Conservation (phyloP, 495 filamentous ascomycete genomes). For the Trichodelitschia bisporula region DNA sequence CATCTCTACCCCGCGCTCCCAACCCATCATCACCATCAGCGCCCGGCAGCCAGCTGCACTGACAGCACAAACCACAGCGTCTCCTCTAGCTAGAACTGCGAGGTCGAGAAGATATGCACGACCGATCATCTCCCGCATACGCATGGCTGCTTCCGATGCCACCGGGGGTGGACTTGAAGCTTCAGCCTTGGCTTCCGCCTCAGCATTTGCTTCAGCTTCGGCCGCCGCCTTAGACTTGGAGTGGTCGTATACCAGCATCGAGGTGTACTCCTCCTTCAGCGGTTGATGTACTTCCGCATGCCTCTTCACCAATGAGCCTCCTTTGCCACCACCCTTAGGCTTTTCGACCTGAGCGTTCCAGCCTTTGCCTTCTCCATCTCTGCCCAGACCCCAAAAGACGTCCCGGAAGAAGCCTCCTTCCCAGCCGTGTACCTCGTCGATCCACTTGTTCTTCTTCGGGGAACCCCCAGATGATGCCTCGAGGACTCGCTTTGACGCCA, state of each 20-base stretch:
- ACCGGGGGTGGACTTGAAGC: slow-evolving; percentile 6
- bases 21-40: slow-evolving; percentile 56
- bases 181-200: too few relatives aligned
- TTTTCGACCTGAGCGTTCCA: slow-evolving; percentile 9
- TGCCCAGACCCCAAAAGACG: slow-evolving; percentile 43
- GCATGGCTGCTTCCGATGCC: slow-evolving; percentile 25
- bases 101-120: slow-evolving; percentile 49
- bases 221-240: neutral
- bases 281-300: neutral
- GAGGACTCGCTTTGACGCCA: slow-evolving; percentile 31
- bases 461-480: slow-evolving; percentile 9
- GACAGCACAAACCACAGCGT: slow-evolving; percentile 40
- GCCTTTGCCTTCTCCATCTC: slow-evolving; percentile 6
- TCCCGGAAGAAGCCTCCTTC: slow-evolving; percentile 48
- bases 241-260: neutral
- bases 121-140: slow-evolving; percentile 37
- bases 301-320: neutral
- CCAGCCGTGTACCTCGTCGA: slow-evolving; percentile 45
- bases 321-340: slow-evolving; percentile 1
- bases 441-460: slow-evolving; percentile 19
- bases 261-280: slow-evolving; percentile 1
- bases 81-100: slow-evolving; percentile 35
- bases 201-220: neutral
- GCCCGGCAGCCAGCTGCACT: slow-evolving; percentile 39
- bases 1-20: slow-evolving; percentile 37